Conservation (phyloP, 2,329 filamentous ascomycete species). For the Neonectria ditissima region DNA sequence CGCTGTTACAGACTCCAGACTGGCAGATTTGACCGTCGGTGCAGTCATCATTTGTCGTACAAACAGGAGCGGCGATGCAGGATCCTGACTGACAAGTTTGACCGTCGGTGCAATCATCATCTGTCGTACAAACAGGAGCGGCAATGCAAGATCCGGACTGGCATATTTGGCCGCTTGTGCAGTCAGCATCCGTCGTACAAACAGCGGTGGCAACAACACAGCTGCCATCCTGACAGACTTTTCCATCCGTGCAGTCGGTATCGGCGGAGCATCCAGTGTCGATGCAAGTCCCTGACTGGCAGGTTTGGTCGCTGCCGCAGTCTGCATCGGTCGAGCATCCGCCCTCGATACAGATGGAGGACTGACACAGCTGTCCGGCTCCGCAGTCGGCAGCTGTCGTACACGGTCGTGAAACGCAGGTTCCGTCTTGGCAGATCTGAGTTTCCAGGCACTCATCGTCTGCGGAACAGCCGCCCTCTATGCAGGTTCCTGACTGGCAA, state of each 20-base stretch:
- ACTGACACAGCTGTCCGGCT: background rate
- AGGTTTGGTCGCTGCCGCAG: slow-evolving; percentile 1
- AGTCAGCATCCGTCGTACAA: background rate
- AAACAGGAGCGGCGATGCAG: background rate
- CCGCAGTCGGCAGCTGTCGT: background rate
- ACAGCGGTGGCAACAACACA: background rate
- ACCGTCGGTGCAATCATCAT: background rate
- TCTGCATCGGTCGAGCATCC: slow-evolving; percentile 1
- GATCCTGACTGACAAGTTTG: background rate
- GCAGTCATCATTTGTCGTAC: background rate
- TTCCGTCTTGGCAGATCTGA: background rate
- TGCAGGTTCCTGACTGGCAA: background rate
- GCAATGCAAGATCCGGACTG: background rate
- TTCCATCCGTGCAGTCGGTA: background rate
- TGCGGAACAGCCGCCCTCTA: background rate
- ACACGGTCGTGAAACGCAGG: background rate
- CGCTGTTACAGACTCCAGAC: too few species aligned
- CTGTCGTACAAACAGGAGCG: background rate
- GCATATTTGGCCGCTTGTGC: background rate
- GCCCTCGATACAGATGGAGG: background rate
- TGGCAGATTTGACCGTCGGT: background rate
- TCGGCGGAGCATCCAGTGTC: background rate
- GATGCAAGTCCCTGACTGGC: background rate
- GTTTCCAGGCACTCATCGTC: background rate
- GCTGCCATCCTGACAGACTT: background rate